phyloP scores from a whole-genome alignment of 495 filamentous ascomycete genomes.

The Tuber borchii region DNA sequence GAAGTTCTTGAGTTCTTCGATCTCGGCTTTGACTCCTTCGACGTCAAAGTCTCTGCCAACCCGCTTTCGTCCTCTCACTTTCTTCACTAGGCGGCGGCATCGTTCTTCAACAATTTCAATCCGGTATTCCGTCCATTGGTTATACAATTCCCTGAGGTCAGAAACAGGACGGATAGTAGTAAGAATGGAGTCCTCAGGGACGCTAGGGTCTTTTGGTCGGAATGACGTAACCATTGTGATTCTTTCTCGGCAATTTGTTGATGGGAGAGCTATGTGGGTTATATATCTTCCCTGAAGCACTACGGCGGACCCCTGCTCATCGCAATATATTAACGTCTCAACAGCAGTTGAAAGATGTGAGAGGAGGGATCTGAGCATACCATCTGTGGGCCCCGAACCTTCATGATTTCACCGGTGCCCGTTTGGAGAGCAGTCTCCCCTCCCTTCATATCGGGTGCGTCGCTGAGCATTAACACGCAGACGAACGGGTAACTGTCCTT shows the following conservation, averaged over 20 bases:
- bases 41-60: slow-evolving; percentile 46
- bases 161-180: slow-evolving; percentile 61
- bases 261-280: slow-evolving; percentile 60
- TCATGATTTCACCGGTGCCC: slow-evolving; percentile 56
- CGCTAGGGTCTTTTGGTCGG: slow-evolving; percentile 53
- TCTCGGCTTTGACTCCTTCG: slow-evolving; percentile 42
- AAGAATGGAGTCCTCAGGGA: slow-evolving; percentile 62
- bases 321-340: not conserved
- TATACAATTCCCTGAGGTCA: slow-evolving; percentile 61
- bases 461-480: slow-evolving; percentile 69
- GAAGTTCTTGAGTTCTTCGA: slow-evolving; percentile 45
- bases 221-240: slow-evolving; percentile 71
- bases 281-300: slow-evolving; percentile 68
- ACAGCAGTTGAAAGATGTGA: not conserved
- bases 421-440: slow-evolving; percentile 64
- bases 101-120: slow-evolving; percentile 63
- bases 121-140: slow-evolving; percentile 62
- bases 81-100: slow-evolving; percentile 46
- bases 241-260: slow-evolving; percentile 58
- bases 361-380: slow-evolving; percentile 43
- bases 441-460: slow-evolving; percentile 62
- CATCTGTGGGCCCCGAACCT: slow-evolving; percentile 62
- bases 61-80: slow-evolving; percentile 47
- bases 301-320: slow-evolving; percentile 57
- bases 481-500: slow-evolving; percentile 71